Conservation (phyloP, 345 rosid species). For the Brassica juncea region DNA sequence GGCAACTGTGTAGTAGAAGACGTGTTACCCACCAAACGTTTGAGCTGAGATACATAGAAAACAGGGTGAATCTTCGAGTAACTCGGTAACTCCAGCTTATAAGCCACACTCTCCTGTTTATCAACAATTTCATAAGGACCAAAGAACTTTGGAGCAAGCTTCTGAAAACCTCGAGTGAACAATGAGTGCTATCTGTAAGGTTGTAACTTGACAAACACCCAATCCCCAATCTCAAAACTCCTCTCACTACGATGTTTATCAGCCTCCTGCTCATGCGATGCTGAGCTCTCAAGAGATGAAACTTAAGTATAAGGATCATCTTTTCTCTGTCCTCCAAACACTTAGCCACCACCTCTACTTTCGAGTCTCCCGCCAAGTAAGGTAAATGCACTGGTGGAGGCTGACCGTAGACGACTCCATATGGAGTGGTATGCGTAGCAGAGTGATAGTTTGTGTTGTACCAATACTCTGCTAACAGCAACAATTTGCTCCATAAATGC, state of each 20-base stretch:
- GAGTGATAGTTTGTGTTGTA: background rate
- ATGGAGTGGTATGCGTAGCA: background rate
- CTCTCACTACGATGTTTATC: background rate
- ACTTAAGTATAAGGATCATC: background rate
- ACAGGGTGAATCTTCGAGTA: background rate
- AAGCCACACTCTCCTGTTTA: background rate
- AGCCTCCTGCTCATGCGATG: background rate
- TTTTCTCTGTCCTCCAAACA: background rate
- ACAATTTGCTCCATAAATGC: background rate
- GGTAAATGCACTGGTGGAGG: background rate
- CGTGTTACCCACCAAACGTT: background rate
- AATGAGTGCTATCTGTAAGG: background rate
- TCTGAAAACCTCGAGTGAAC: background rate
- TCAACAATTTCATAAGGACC: background rate
- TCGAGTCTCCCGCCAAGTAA: background rate
- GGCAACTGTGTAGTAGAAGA: background rate
- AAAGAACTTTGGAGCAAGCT: background rate
- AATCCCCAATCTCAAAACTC: background rate
- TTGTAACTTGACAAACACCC: background rate
- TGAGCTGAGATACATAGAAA: background rate
- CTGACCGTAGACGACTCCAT: background rate
- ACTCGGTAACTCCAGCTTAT: background rate
- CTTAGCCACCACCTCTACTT: background rate
- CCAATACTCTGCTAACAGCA: background rate
- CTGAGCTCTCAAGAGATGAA: background rate